Base-by-base conservation (phyloP, 208 protist species). In the Trypanosoma vivax region DNA sequence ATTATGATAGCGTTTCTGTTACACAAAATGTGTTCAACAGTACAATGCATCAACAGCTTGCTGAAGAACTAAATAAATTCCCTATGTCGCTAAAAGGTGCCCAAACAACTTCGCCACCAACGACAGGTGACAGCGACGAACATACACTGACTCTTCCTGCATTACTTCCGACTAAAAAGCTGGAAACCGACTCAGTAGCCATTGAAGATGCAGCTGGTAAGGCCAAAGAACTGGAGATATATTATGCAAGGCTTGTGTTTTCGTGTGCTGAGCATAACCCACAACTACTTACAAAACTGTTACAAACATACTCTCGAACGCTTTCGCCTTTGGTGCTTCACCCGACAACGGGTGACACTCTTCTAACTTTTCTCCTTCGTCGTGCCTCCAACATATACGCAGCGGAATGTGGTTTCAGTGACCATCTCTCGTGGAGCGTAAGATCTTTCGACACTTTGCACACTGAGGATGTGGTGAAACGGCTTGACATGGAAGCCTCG, bases 261-360 rank as follows among this genome's bases (percentile, higher is more conserved):
- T 23, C 49, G 5, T 74, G 65, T 49, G 77, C 63, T 11, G 73
- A 80, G 33, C 56, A 80, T 60, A 80, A 80, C 45, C 72, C 67
- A 25, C 57, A 55, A 11, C 49, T 41, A 42, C 60, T 81, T 5
- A 33, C 51, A 11, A 38, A 38, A 13, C 37, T 81, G 18, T 54
- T 81, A n/a, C 24, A 46, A 31, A 16, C 23, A 2, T 73, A 68
- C 29, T 42, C 73, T 3, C 2, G 51, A 39, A 41, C 70, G 23
- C 55, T 81, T 23, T 58, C 50, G 1, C 35, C 41, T 23, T 46
- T 45, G 33, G 55, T 41, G 6, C 33, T 62, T 30, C 56, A 83
- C 45, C 70, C 76, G 10, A 5, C 56, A 35, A 79, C 77, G 2
- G 51, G 65, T 30, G 77, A 85, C 50, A 75, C 62, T 3, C 51